Evolutionary conservation across 306 rosid species (phyloP), one percentile per base, ranked within the genome.

Genomic region (Pueraria montana): DNA sequence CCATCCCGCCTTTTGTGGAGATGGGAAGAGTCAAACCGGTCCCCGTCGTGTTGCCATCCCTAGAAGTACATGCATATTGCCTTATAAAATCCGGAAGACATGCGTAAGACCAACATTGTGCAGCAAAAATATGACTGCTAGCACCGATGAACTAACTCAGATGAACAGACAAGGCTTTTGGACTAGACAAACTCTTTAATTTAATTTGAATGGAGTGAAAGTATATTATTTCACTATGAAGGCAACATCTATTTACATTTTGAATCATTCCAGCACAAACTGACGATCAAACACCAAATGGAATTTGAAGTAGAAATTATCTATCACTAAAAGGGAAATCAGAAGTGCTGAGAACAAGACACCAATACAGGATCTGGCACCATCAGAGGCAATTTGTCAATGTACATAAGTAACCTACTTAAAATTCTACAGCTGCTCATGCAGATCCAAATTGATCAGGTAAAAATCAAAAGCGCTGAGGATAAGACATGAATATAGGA

Each of bases 351-450:
- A 36, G 86, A 72, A 55, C 74, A 88, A 40, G 90, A 80, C 84
- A 84, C 68, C 34, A 76, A 84, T 5, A 86, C 49, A 8, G 89
- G 88, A 69, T 89, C 89, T 21, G 89, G 86, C 42, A 77, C 84
- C 58, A 91, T 78, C 59, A 86, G 85, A 66, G 91, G 93, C 81
- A 92, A 71, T 78, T 91, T 90, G 34, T 89, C 87, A 68, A 92
- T 84, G 88, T 91, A 89, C 87, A 84, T 55, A 36, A 79, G 81
- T 6, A 91, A 80, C 80, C 96, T 91, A 91, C 68, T 91, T 67
- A 86, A 86, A 52, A 74, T 82, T 91, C 79, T 88, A 27, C 36
- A 67, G 86, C 72, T 85, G 81, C 86, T 83, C 38, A 87, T 85
- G 88, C 77, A 89, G 71, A 91, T 84, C 94, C 92, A 93, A 20